Evolutionary conservation across 345 rosid species (phyloP).

Genomic region (Jatropha curcas): DNA sequence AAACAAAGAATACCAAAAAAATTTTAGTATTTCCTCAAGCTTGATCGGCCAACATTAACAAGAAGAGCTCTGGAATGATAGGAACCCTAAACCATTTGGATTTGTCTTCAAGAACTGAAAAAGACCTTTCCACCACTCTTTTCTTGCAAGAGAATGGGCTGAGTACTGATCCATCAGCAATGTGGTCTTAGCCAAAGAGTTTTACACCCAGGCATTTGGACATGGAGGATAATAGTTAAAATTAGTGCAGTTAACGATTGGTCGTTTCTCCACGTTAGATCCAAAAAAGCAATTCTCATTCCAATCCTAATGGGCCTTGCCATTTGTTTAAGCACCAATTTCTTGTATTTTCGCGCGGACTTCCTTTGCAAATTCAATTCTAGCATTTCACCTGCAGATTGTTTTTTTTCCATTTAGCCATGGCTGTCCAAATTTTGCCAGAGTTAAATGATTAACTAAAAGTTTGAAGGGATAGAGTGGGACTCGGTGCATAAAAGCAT

Average conservation of each 20-base stretch:
- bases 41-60: conserved; percentile 14
- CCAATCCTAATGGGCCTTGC: conserved; percentile 49
- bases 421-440: too few relatives aligned
- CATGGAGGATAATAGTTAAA: conserved; percentile 56
- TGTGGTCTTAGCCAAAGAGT: conserved; percentile 50
- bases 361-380: conserved; percentile 38
- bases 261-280: conserved; percentile 37
- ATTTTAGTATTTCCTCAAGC: not conserved
- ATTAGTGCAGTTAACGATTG: conserved; percentile 38
- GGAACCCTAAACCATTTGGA: conserved; percentile 56
- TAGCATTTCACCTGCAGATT: conserved; percentile 35
- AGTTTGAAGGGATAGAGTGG: too few relatives aligned
- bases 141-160: conserved; percentile 51
- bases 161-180: conserved; percentile 55
- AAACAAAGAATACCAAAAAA: too few relatives aligned
- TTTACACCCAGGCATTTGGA: conserved; percentile 49
- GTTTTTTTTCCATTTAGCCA: not conserved
- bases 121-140: conserved; percentile 54
- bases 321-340: conserved; percentile 44
- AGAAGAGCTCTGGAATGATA: conserved; percentile 15
- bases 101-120: conserved; percentile 47
- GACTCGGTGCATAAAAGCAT: too few relatives aligned
- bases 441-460: conserved; percentile 38
- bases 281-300: conserved; percentile 43
- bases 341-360: conserved; percentile 18